Base-by-base conservation (phyloP, 352 stramenopile genomes). In the Phytopythium delawarense region DNA sequence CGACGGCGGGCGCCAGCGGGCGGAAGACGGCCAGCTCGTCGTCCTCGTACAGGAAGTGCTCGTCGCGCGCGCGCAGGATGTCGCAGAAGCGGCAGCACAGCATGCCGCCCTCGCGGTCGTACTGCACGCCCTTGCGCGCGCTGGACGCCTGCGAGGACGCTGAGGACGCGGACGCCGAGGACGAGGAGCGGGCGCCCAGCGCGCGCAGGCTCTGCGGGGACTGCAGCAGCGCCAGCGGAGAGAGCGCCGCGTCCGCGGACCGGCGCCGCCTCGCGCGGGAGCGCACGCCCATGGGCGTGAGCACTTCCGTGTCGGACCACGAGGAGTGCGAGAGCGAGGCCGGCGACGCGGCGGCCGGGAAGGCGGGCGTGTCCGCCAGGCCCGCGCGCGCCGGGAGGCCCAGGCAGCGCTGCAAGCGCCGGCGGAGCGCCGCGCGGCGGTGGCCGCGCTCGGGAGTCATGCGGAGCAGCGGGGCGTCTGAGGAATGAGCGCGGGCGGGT, bases 41-140 rank as follows among this genome's bases (percentile, higher is more conserved):
- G 67, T 96, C 85, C 61, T 96, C 76, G 62, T 93, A 94, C 21
- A 96, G 61, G 59, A 95, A 91, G 4, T 84, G 71, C 45, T 91
- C 81, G 54, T 80, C 69, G 32, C 78, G 70, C 1, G 72, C 72
- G 45, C 74, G 63, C 40, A 95, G 64, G 54, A 95, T 95, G n/a
- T 92, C 79, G 52, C 87, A 95, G 69, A 94, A 95, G 48, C 86
- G 86, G 50, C 87, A 95, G 61, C 73, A 82, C 15, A 91, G 66
- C 20, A 95, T 58, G n/a, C 62, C 62, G 23, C 83, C 82, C 61
- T 94, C 74, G 48, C 68, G 64, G 7, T 59, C 61, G 66, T 95
- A 95, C 58, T 71, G 84, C 23, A 95, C 87, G 28, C 87, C 87
- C 62, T 95, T 95, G 12, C 69, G 71, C n/a, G 77, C 21, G 45